Evolutionary conservation across 345 rosid species (phyloP), one percentile per base, ranked within the genome.

Genomic region (Murraya paniculata): DNA sequence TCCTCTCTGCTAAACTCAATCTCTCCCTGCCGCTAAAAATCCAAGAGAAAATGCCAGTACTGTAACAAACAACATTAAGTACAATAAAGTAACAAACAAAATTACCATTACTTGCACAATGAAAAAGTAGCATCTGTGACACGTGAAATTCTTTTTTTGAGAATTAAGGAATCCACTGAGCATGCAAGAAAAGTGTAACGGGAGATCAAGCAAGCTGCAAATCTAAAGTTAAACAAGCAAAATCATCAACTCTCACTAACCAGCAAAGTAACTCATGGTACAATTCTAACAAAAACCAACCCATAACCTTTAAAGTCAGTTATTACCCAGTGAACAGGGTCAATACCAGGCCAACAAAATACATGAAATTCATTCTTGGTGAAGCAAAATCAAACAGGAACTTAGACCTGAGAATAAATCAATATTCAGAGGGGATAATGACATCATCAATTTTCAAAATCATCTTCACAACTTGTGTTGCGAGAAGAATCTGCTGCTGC

Each of bases 391-490:
- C 36, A 61, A 31, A 2, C 18, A 64, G 31, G 56, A 57, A 28
- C 39, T 8, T 27, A 45, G 45, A 33, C 25, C 55, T 60, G 9
- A 45, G 19, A 19, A 76, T 88, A 14, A 45, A 73, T 93, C 85
- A 95, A 85, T 82, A 95, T 3, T 94, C 92, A 4, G 91, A 81
- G 4, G 96, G 96, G 30, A 97, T 88, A 77, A 96, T 96, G 68
- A 96, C 98, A 85, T 96, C 99, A 22, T 96, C 99, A 36, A 94
- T 96, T 85, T 96, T 96, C 72, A 96, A 77, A 22, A 96, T 92
- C 99, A 96, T 97, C 87, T 97, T 97, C 50, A 97, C 98, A 64
- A 97, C 99, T 82, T 97, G 98, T 11, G 98, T 97, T n/a, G 99
- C 98, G 48, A 97, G 92, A 65, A 96, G 83, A 66, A 94, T 90